Base-by-base conservation (phyloP, 2,329 filamentous ascomycete genomes). In the Colletotrichum incanum region DNA sequence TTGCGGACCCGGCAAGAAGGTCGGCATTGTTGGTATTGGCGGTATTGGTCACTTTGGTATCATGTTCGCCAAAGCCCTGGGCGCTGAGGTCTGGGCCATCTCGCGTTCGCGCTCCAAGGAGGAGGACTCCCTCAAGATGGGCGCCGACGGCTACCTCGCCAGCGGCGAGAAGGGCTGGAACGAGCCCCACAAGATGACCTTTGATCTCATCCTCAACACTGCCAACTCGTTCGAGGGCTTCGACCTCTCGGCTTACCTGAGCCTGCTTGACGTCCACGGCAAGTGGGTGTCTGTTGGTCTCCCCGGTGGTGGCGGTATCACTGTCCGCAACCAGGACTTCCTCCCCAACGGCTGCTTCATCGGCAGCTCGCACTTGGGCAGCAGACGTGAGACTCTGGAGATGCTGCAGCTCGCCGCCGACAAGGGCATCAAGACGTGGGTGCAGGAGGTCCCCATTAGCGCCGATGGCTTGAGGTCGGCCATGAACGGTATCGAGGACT, bases 261-360 rank as follows among this genome's bases (percentile, higher is more conserved):
- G 89, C 73, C 89, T 95, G 77, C 88, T 97, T 80, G 94, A 96
- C 82, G 91, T 96, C 69, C 93, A 95, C 84, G 93, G 93, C 71
- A 89, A 88, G 79, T 96, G 93, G 90, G 90, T 96, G 80, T 93
- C 89, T 77, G 93, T 96, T 65, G 94, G 93, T 52, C 86, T 96
- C 78, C 94, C 94, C 3, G 93, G 95, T 79, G 92, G 94, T 73
- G 90, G 92, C 55, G 90, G 94, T 14, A 90, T 93, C 69, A 83
- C 86, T 66, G 87, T 96, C 75, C 91, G 90, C 83, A 92, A 93
- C 62, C 93, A 95, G 85, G 90, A 90, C 79, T 92, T 97, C 78
- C 87, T 94, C 72, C 82, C 82, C 75, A 97, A 96, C 82, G 94
- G 94, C 52, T 90, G 89, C 80, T 87, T 93, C 77, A 92, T 95